Evolutionary conservation across 768 basidiomycete genomes (phyloP).

Genomic region (Termitomyces sp.): DNA sequence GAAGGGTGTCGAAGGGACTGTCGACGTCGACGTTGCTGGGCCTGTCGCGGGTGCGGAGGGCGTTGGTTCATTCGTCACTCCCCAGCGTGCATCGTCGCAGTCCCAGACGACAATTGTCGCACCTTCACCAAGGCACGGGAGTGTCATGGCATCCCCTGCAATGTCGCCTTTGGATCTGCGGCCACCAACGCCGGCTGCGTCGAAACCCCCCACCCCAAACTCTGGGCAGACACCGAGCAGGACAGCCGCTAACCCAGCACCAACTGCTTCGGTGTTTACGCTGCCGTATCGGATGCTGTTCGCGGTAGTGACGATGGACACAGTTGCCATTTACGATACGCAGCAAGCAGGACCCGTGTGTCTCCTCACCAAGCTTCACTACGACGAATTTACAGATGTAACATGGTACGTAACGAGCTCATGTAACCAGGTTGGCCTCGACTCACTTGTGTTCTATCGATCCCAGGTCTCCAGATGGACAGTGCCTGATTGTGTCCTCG

Average conservation of each 20-base stretch:
- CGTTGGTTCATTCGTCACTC: conserved; percentile 21
- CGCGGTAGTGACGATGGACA: conserved; percentile 95
- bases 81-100: conserved; percentile 30
- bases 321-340: conserved; percentile 92
- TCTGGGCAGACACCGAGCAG: conserved; percentile 23
- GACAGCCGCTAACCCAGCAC: background rate
- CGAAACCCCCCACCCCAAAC: conserved; percentile 50
- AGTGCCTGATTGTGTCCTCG: conserved; percentile 85
- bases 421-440: background rate
- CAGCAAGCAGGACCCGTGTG: conserved; percentile 93
- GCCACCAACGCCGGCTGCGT: conserved; percentile 60
- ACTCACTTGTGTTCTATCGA: background rate
- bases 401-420: conserved; percentile 63
- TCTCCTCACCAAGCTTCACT: conserved; percentile 90
- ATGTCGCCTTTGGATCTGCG: conserved; percentile 51
- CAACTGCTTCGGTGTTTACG: conserved; percentile 71
- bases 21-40: conserved; percentile 61
- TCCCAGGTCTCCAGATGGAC: conserved; percentile 91
- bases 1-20: conserved; percentile 54
- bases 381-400: conserved; percentile 96
- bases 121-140: conserved; percentile 40
- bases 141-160: conserved; percentile 45
- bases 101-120: conserved; percentile 34
- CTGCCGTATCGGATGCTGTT: conserved; percentile 93
- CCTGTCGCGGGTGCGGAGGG: conserved; percentile 22